Evolutionary conservation across 169 alveolate genomes (phyloP).

Genomic region (Plasmodium sp.): DNA sequence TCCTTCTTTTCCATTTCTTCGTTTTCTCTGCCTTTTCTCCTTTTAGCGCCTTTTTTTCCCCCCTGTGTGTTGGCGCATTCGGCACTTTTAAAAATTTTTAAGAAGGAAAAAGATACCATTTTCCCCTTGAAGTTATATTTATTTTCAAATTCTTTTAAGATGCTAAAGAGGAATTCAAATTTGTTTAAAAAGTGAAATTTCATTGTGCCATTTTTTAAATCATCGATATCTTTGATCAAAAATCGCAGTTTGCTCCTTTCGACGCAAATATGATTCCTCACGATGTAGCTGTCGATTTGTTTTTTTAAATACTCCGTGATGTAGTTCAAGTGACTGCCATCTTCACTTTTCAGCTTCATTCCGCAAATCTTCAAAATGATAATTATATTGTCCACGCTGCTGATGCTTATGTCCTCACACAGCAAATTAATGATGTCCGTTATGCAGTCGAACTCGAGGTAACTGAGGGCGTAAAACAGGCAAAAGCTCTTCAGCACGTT

Average conservation of each 20-base stretch:
- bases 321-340: conserved; percentile 42
- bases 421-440: conserved; percentile 58
- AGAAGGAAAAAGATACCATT: conserved; percentile 19
- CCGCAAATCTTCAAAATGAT: conserved; percentile 68
- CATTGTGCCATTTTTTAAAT: conserved; percentile 73
- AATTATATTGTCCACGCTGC: conserved; percentile 71
- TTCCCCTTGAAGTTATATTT: conserved; percentile 37
- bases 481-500: conserved; percentile 53
- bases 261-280: conserved; percentile 10
- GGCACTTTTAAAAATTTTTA: conserved; percentile 4
- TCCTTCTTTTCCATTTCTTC: neutral
- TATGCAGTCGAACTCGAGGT: conserved; percentile 64
- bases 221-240: conserved; percentile 70
- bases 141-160: conserved; percentile 40
- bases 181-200: conserved; percentile 67
- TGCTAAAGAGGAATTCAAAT: conserved; percentile 52
- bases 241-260: conserved; percentile 65
- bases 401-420: conserved; percentile 66
- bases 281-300: conserved; percentile 28
- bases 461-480: conserved; percentile 44
- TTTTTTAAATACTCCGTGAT: conserved; percentile 53
- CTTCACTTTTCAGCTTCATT: conserved; percentile 44
- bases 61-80: neutral
- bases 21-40: neutral
- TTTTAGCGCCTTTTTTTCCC: neutral